These are phyloP conservation scores for Gyromitra esculenta DNA, from an alignment of 2,329 filamentous ascomycete species.

Conservation along the genomic window DNA sequence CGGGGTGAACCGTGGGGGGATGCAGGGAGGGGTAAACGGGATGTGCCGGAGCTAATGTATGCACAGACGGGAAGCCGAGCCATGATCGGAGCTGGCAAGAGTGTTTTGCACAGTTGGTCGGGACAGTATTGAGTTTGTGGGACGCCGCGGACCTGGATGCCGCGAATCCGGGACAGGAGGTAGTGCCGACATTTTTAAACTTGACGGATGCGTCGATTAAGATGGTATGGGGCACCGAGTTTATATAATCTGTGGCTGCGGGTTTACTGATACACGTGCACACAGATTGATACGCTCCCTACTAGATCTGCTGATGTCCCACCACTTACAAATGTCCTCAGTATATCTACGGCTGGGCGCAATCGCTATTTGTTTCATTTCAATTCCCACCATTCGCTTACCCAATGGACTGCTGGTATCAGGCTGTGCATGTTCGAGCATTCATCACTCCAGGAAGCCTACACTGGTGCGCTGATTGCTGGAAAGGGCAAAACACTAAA, in stretches of 20 bases:
- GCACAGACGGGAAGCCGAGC: conserved; percentile 83
- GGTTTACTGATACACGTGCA: conserved; percentile 44
- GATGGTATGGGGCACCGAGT: conserved; percentile 72
- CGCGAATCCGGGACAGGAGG: conserved; percentile 83
- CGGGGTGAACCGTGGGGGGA: background rate
- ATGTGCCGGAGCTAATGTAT: conserved; percentile 58
- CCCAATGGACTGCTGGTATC: conserved; percentile 96
- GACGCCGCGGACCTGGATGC: conserved; percentile 91
- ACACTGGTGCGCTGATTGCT: conserved; percentile 93
- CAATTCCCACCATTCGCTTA: conserved; percentile 89
- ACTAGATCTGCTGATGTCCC: conserved; percentile 80
- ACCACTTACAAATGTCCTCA: conserved; percentile 91
- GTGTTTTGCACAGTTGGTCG: conserved; percentile 95
- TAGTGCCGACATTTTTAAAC: conserved; percentile 93
- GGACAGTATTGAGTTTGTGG: conserved; percentile 94
- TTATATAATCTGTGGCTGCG: conserved; percentile 1
- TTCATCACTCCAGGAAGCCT: conserved; percentile 90
- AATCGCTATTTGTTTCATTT: conserved; percentile 97
- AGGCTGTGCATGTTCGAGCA: conserved; percentile 94
- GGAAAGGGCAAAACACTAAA: conserved; percentile 91
- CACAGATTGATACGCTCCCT: conserved; percentile 85
- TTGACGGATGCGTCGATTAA: conserved; percentile 96
- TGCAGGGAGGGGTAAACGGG: conserved; percentile 25
- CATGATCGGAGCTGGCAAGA: conserved; percentile 90
- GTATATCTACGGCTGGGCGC: conserved; percentile 91